Evolutionary conservation across 2,329 filamentous ascomycete genomes (phyloP).

Genomic region (Decorospora gaudefroyi): DNA sequence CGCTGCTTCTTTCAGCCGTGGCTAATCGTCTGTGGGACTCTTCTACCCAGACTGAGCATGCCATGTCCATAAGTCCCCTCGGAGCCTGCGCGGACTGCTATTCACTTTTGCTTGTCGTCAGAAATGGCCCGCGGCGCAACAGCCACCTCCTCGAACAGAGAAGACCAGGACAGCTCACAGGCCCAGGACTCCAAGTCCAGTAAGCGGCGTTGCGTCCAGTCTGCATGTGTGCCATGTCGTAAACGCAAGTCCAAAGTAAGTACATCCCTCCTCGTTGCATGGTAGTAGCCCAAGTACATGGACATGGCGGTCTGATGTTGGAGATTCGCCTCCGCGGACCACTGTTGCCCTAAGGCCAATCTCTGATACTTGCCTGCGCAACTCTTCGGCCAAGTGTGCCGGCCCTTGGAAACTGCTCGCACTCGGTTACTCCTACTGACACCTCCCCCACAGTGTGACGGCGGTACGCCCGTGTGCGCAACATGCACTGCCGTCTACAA

Average conservation of each 20-base stretch:
- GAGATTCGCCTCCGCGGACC: constrained; percentile 29
- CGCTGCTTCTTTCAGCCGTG: constrained; percentile 9
- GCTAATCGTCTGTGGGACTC: constrained; percentile 12
- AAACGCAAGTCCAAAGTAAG: constrained; percentile 57
- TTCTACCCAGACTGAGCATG: constrained; percentile 19
- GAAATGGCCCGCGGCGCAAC: constrained; percentile 39
- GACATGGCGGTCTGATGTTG: constrained; percentile 12
- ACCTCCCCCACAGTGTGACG: constrained; percentile 53
- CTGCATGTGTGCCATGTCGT: constrained; percentile 56
- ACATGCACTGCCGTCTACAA: constrained; percentile 58
- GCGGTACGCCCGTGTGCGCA: constrained; percentile 54
- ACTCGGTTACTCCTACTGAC: constrained; percentile 29
- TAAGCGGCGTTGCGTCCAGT: constrained; percentile 46
- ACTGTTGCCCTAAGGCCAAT: neutral
- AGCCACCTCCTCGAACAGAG: constrained; percentile 25
- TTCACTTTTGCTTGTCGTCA: constrained; percentile 14
- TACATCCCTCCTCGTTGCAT: constrained; percentile 6
- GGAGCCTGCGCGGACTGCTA: constrained; percentile 23
- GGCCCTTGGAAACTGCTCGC: neutral
- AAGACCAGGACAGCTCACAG: constrained; percentile 24
- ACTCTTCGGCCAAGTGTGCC: constrained; percentile 1
- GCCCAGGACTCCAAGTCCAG: constrained; percentile 30
- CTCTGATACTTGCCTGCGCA: constrained; percentile 2
- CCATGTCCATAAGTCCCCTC: constrained; percentile 22
- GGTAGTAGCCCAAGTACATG: neutral